Base-by-base conservation (phyloP, 1,284 basidiomycete genomes). In the Trichosporon sp. region DNA sequence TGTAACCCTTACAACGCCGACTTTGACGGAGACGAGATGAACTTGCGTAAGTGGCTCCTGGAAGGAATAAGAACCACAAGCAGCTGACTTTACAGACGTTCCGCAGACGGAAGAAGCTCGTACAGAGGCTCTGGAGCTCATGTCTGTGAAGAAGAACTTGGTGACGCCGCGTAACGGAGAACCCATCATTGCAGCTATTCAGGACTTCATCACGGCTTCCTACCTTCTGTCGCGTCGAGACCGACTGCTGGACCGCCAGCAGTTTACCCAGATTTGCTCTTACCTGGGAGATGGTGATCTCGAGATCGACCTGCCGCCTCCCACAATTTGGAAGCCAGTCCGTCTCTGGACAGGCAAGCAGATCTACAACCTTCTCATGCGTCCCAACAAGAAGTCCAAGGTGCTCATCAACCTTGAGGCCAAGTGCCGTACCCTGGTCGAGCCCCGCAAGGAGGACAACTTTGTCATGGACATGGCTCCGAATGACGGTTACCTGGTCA, bases 11-110 rank as follows among this genome's bases (percentile, higher is more conserved):
- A 99, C 83, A 98, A 98, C 76, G 96, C 96, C 61, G 96, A 99
- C 83, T 99, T 99, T 74, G 96, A 99, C 77, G 96, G 96, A 69
- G 96, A 99, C 78, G 96, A 99, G 81, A 99, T 99, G 96, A 99
- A 99, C 81, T 84, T 99, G 74, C 95, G 92, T 93, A 73, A 71
- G 90, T 83, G 14, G 2, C 1, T 14, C 25, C 0, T 37, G 10
- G 19, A 7, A 25, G 36, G 2, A 3, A 25, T 54, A 32, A 21
- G n/a, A n/a, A n/a, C n/a, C n/a, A n/a, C n/a, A n/a, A n/a, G n/a
- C n/a, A 65, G 49, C 64, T 66, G 34, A 69, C 59, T 21, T 13
- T 29, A 19, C 73, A 95, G 92, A 99, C 80, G 92, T 99, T 1
- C 96, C 96, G 0, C 96, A 99, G 79, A 99, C 96, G 0, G 96